Base-by-base conservation (phyloP, 306 rosid species). In the Cucumis hystrix region DNA sequence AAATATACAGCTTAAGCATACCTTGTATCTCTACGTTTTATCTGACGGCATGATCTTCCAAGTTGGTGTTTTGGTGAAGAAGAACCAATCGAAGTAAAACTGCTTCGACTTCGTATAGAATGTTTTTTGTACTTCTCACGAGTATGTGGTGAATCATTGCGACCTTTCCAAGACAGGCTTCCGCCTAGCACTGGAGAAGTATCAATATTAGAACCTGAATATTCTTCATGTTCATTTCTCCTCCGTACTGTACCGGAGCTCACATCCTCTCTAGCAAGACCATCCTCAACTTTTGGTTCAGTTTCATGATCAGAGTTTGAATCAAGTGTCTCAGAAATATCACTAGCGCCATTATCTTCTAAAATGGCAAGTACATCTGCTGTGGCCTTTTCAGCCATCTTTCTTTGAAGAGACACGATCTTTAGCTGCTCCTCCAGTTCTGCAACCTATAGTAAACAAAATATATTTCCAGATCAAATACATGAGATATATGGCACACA, bases 161-260 rank as follows among this genome's bases (percentile, higher is more conserved):
- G 96, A 75, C 97, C 98, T 83, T 92, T 95, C 98, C 98, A 92
- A 79, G 97, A 92, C 86, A 95, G 82, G 91, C 90, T 90, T 86
- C 88, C 84, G 78, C 89, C 79, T 76, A 80, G 72, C 60, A 79
- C 75, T 14, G 82, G 89, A 78, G 91, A 88, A 87, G 96, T 83
- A 82, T 89, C 93, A 41, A 43, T 47, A 39, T 86, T 88, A 76
- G 91, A 92, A 80, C 88, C 90, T 66, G 83, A 87, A 74, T 73
- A 70, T 70, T 90, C 97, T 47, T 87, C 92, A 64, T 83, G 82
- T 43, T 67, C 86, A 30, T 77, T 85, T 66, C 80, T 80, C 85
- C 90, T 87, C 59, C 30, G 83, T 80, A 75, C 82, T 41, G 84
- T 84, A 77, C 76, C 45, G 81, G 82, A 83, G 66, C 52, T 80